These are phyloP conservation scores for Crithidia acanthocephali DNA, from an alignment of 208 protist genomes.

Conservation along the genomic window DNA sequence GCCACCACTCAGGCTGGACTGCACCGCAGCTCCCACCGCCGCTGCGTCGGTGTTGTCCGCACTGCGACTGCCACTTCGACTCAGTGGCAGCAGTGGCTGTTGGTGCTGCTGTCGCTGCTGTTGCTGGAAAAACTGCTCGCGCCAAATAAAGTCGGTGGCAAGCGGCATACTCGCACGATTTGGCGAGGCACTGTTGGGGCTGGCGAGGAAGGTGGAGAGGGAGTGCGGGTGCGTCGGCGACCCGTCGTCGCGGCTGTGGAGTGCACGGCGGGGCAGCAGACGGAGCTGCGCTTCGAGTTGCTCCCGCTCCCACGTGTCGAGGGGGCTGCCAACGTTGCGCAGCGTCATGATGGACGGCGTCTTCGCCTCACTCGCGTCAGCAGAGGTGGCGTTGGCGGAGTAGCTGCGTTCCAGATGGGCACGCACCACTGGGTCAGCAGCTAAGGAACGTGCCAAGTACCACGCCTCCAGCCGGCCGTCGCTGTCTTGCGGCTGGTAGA, in stretches of 20 bases:
- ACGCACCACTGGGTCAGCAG: constrained; percentile 28
- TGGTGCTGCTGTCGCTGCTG: background rate
- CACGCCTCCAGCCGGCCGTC: constrained; percentile 31
- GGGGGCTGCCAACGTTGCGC: constrained; percentile 12
- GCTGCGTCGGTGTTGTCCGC: background rate
- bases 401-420: constrained; percentile 49
- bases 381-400: constrained; percentile 14
- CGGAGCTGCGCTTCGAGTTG: constrained; percentile 59
- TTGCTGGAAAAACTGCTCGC: background rate
- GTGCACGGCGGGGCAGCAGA: constrained; percentile 35
- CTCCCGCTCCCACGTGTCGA: constrained; percentile 56
- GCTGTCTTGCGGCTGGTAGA: background rate
- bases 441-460: constrained; percentile 35
- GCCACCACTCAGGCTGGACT: background rate
- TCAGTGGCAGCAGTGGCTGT: background rate
- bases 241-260: constrained; percentile 19
- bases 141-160: background rate
- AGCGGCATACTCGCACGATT: background rate
- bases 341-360: constrained; percentile 19
- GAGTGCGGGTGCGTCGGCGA: constrained; percentile 8
- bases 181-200: background rate
- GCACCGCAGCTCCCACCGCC: background rate
- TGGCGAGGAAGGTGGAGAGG: background rate
- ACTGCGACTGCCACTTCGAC: background rate
- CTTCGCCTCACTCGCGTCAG: constrained; percentile 1